Percentiles rank a stretch among this genome's conserved stretches.
Conservation (phyloP, 768 basidiomycete genomes). For the Xerocomellus intermedius region DNA sequence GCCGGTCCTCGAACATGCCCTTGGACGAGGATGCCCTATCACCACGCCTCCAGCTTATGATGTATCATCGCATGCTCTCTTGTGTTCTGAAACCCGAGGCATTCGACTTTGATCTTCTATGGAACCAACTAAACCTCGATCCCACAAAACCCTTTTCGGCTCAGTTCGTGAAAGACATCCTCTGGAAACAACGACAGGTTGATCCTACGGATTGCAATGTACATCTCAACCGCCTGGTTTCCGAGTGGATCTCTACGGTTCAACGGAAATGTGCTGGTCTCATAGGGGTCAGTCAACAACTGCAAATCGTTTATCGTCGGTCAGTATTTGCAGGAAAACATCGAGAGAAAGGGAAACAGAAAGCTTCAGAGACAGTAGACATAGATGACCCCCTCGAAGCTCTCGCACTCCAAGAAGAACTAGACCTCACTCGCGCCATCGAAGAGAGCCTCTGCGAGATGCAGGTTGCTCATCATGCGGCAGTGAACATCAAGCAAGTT, state of each 20-base stretch:
- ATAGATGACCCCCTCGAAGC: conserved; percentile 13
- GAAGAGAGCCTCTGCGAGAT: conserved; percentile 42
- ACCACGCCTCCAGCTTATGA: conserved; percentile 71
- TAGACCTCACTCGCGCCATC: conserved; percentile 46
- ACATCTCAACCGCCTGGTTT: conserved; percentile 33
- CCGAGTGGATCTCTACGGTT: conserved; percentile 32
- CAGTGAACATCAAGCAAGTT: conserved; percentile 6
- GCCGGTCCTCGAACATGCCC: conserved; percentile 49
- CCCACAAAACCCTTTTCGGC: conserved; percentile 47
- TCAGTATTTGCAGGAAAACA: conserved; percentile 4
- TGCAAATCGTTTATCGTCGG: conserved; percentile 43
- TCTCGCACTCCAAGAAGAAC: conserved; percentile 35
- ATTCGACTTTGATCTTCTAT: conserved; percentile 55
- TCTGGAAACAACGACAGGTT: conserved; percentile 17
- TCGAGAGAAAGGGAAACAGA: not conserved
- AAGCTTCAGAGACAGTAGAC: conserved; percentile 1
- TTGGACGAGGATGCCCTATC: conserved; percentile 54
- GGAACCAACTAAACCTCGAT: conserved; percentile 46
- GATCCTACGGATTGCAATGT: conserved; percentile 20
- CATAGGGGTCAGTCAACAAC: conserved; percentile 31
- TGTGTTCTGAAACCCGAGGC: conserved; percentile 42
- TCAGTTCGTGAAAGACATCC: conserved; percentile 40
- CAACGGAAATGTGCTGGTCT: conserved; percentile 24
- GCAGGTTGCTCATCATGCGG: conserved; percentile 5
- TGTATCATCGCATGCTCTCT: conserved; percentile 68